These are phyloP conservation scores for Volutella citrinella DNA, from an alignment of 2,329 filamentous ascomycete species.

Conservation along the genomic window DNA sequence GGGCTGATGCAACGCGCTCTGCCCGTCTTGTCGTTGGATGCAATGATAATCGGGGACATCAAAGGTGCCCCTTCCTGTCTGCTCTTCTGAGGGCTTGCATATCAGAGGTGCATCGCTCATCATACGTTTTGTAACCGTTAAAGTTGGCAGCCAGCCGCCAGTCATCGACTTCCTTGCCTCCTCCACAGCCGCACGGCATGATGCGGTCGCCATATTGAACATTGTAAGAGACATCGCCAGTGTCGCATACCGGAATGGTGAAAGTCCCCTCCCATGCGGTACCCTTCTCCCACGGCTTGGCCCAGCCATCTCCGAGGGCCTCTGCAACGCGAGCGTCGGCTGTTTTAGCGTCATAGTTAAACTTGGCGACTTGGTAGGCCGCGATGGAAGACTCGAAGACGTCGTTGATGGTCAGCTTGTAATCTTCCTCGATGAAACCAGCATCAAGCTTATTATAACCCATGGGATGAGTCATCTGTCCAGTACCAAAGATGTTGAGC, in stretches of 20 bases:
- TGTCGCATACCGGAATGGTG: conserved; percentile 5
- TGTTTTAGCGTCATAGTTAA: conserved; percentile 1
- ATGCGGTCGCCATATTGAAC: conserved; percentile 3
- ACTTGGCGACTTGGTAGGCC: conserved; percentile 1
- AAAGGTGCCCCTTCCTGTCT: no score
- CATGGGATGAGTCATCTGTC: conserved; percentile 1
- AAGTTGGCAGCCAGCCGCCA: conserved; percentile 4
- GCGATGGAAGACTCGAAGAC: conserved; percentile 2
- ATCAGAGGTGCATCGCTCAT: conserved; percentile 1
- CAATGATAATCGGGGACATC: no score
- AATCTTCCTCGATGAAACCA: conserved; percentile 1
- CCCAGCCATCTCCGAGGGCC: neutral
- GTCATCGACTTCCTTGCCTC: conserved; percentile 1
- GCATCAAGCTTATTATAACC: conserved; percentile 3
- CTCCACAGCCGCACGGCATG: conserved; percentile 3
- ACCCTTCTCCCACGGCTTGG: conserved; percentile 3
- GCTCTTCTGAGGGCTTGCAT: no score
- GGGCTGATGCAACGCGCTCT: no score
- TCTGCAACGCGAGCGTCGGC: neutral
- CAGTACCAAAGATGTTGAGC: conserved; percentile 2
- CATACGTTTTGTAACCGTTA: conserved; percentile 1
- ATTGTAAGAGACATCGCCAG: conserved; percentile 4
- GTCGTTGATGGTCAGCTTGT: conserved; percentile 1
- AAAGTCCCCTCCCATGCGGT: conserved; percentile 6
- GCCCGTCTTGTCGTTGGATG: no score